Conservation (phyloP, 306 rosid species). For the Oxytropis ochrocephala region DNA sequence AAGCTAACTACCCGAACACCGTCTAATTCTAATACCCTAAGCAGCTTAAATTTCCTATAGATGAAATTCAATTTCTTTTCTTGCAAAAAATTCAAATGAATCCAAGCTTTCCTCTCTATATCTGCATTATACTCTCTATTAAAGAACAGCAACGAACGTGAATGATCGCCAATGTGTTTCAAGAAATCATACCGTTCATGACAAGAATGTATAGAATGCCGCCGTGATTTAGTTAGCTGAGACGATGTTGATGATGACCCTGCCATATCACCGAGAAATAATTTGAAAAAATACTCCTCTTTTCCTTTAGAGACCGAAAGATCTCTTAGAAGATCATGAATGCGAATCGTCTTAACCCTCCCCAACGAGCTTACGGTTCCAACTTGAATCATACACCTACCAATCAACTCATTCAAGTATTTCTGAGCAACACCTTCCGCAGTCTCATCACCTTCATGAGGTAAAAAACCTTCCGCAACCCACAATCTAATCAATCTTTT, state of each 20-base stretch:
- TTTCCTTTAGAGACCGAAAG: slow-evolving; percentile 33
- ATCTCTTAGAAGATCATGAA: slow-evolving; percentile 40
- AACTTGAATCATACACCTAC: slow-evolving; percentile 44
- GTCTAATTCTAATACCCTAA: slow-evolving; percentile 43
- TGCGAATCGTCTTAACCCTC: slow-evolving; percentile 35
- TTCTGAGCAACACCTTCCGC: slow-evolving; percentile 38
- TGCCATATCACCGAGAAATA: slow-evolving; percentile 19
- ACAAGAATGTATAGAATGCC: slow-evolving; percentile 39
- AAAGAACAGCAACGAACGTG: slow-evolving; percentile 38
- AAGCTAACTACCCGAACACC: slow-evolving; percentile 38
- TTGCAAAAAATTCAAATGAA: slow-evolving; percentile 21
- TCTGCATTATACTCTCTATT: slow-evolving; percentile 40
- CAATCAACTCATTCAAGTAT: slow-evolving; percentile 36
- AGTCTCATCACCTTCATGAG: slow-evolving; percentile 33
- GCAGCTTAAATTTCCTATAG: slow-evolving; percentile 35
- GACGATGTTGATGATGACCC: slow-evolving; percentile 16
- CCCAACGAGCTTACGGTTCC: slow-evolving; percentile 38
- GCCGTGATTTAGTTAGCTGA: slow-evolving; percentile 25
- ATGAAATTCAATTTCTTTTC: slow-evolving; percentile 38
- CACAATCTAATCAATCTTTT: slow-evolving; percentile 34
- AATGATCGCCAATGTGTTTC: slow-evolving; percentile 26
- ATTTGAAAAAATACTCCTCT: slow-evolving; percentile 27
- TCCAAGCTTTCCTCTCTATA: slow-evolving; percentile 4
- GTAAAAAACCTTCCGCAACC: slow-evolving; percentile 44
- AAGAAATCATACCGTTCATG: slow-evolving; percentile 36